Conservation (phyloP, 2,329 filamentous ascomycete genomes). For the Xylariaceae sp. region DNA sequence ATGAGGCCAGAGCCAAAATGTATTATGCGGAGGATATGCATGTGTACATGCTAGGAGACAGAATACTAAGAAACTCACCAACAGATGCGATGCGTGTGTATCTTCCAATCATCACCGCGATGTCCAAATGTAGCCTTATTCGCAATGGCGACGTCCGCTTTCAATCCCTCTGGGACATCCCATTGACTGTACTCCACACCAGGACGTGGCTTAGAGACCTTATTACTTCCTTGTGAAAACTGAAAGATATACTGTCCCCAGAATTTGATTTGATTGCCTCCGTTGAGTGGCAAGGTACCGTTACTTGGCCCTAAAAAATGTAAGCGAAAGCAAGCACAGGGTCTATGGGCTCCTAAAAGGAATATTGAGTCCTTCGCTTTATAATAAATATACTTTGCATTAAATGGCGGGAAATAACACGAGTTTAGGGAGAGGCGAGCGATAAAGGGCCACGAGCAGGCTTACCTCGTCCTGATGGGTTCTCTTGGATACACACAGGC, state of each 20-base stretch:
- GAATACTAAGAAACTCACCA: constrained; percentile 62
- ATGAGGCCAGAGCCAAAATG: neutral
- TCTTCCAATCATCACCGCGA: constrained; percentile 60
- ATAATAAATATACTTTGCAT: too few species aligned
- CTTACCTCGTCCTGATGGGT: constrained; percentile 33
- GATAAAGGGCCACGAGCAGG: neutral
- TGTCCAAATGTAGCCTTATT: constrained; percentile 65
- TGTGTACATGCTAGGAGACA: too few species aligned
- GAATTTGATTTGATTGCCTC: constrained; percentile 60
- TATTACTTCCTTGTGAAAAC: constrained; percentile 58
- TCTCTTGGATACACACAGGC: constrained; percentile 39
- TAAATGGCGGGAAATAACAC: too few species aligned
- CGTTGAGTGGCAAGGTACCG: constrained; percentile 62
- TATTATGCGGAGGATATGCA: neutral
- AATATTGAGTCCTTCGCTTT: too few species aligned
- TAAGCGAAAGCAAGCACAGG: neutral
- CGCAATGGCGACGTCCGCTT: constrained; percentile 63
- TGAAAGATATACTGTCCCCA: constrained; percentile 67
- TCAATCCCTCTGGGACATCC: constrained; percentile 60
- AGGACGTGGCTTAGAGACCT: constrained; percentile 63
- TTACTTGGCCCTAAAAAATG: constrained; percentile 56
- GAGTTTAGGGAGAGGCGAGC: neutral
- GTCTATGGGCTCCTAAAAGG: too few species aligned
- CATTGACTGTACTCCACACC: constrained; percentile 66
- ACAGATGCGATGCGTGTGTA: constrained; percentile 69